These are phyloP conservation scores for Calocybe indica DNA, from an alignment of 768 basidiomycete species.

Conservation along the genomic window DNA sequence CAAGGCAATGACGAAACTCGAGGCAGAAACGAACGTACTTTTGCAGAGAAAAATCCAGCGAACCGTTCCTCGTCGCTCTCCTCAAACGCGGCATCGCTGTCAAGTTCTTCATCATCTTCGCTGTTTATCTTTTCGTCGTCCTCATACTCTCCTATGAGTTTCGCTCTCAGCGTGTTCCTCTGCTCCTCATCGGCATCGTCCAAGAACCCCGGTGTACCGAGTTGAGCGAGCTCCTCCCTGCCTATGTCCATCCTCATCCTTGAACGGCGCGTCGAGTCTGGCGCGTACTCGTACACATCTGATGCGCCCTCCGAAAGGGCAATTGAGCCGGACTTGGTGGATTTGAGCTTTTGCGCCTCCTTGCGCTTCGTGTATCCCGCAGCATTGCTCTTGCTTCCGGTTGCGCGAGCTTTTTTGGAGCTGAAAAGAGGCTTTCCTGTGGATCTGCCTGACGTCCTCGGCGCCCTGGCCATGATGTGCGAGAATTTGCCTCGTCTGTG, in stretches of 20 bases:
- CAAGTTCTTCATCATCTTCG: conserved; percentile 81
- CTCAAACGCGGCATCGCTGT: conserved; percentile 80
- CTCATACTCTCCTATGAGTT: conserved; percentile 46
- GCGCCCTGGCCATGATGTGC: conserved; percentile 3
- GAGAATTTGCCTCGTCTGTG: too few species aligned
- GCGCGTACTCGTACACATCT: conserved; percentile 64
- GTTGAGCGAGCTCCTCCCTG: conserved; percentile 43
- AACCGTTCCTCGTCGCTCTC: conserved; percentile 78
- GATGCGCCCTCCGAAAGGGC: too few species aligned
- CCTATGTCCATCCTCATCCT: conserved; percentile 51
- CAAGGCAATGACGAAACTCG: conserved; percentile 8
- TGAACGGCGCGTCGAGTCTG: conserved; percentile 42
- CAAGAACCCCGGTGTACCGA: conserved; percentile 35
- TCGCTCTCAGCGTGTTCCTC: conserved; percentile 31
- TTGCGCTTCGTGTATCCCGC: conserved; percentile 48
- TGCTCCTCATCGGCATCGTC: conserved; percentile 34
- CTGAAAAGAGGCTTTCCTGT: conserved; percentile 2
- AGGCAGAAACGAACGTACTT: conserved; percentile 23
- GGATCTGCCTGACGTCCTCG: conserved; percentile 2
- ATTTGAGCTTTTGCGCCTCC: conserved; percentile 32
- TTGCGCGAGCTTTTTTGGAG: conserved; percentile 13
- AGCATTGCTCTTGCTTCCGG: conserved; percentile 31
- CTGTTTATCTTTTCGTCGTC: conserved; percentile 53
- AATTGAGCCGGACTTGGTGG: conserved; percentile 19
- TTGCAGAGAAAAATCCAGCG: conserved; percentile 52